phyloP scores from a whole-genome alignment of 140 eudicot genomes.

The Oenanthe javanica region DNA sequence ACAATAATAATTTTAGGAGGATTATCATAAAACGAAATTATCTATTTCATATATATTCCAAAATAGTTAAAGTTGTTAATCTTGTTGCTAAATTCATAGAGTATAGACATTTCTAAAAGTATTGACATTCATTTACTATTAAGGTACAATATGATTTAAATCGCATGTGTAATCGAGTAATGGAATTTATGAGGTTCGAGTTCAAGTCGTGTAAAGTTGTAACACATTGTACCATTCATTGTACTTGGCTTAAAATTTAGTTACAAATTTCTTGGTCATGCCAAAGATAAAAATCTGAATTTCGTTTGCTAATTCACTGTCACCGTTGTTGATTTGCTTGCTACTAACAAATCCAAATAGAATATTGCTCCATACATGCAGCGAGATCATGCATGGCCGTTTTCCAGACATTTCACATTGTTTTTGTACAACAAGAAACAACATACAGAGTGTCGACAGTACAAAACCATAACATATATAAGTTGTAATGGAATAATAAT shows the following conservation, averaged over 20 bases:
- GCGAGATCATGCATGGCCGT: not conserved
- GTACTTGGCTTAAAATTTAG: not conserved
- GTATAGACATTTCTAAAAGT: too few species aligned
- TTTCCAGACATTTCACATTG: not conserved
- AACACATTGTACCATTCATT: not conserved
- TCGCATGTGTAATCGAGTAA: not conserved
- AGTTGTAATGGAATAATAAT: not conserved
- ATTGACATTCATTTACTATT: too few species aligned
- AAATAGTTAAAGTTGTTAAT: too few species aligned
- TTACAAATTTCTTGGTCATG: too few species aligned
- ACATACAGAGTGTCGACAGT: not conserved
- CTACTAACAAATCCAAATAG: not conserved
- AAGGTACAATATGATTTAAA: too few species aligned
- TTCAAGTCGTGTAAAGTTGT: not conserved
- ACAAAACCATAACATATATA: not conserved
- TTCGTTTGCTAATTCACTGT: not conserved
- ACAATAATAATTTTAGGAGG: too few species aligned
- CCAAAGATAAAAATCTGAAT: not conserved
- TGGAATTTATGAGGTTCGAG: not conserved
- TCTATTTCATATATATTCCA: too few species aligned
- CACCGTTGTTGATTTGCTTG: not conserved
- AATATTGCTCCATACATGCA: not conserved
- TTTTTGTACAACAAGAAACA: constrained; percentile 1
- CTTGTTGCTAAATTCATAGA: too few species aligned
- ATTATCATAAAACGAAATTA: too few species aligned